Evolutionary conservation across 768 basidiomycete species (phyloP).

Genomic region (Austroboletus eburneus): DNA sequence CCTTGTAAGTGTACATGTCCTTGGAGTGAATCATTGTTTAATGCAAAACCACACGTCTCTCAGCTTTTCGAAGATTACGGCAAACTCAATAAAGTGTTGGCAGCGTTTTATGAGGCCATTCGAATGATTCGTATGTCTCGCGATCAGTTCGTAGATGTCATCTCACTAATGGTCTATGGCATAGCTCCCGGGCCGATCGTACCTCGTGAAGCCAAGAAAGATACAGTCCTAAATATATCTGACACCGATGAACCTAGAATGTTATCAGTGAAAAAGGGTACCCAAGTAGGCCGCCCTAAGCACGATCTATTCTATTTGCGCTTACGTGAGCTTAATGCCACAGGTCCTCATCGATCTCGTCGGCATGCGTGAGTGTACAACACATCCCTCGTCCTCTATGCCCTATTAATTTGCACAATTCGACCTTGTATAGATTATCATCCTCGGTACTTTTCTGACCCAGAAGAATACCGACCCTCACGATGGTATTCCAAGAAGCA

Average conservation of each 20-base stretch:
- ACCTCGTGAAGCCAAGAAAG: conserved; percentile 25
- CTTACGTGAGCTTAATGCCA: no score
- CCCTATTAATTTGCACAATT: neutral
- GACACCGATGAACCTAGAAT: conserved; percentile 8
- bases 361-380: conserved; percentile 23
- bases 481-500: conserved; percentile 34
- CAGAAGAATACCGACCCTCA: conserved; percentile 32
- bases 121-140: conserved; percentile 31
- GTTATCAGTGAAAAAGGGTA: conserved; percentile 18
- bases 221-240: conserved; percentile 19
- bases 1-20: conserved; percentile 20
- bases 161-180: neutral
- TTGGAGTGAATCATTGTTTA: no score
- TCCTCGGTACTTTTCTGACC: conserved; percentile 32
- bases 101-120: conserved; percentile 26
- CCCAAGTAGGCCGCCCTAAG: conserved; percentile 10
- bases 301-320: neutral
- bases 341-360: conserved; percentile 26
- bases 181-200: conserved; percentile 28
- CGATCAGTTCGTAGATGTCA: neutral
- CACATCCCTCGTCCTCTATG: neutral
- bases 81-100: conserved; percentile 26
- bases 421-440: conserved; percentile 40
- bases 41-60: no score
- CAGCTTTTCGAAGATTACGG: conserved; percentile 24